phyloP scores from a whole-genome alignment of 176 grass and related monocot species.

The Tillandsia fasciculata region DNA sequence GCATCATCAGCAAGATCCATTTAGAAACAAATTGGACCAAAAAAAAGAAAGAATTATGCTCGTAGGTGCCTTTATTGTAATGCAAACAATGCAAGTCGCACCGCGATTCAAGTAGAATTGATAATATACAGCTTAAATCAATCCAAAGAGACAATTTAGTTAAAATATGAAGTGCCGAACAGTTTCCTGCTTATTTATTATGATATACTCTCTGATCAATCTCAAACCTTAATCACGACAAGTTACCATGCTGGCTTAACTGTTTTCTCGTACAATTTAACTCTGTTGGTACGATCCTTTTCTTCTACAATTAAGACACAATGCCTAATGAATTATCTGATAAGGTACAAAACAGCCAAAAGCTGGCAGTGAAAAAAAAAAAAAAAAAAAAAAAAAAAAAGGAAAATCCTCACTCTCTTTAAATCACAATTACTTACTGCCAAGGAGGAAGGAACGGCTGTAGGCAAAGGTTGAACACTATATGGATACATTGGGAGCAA shows the following conservation, averaged over 20 bases:
- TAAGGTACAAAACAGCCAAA: not conserved
- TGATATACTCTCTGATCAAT: too few species aligned
- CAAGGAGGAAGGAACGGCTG: not conserved
- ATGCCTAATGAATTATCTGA: not conserved
- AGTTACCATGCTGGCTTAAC: not conserved
- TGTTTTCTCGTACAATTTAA: not conserved
- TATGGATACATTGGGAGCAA: slow-evolving; percentile 4
- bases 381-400: not conserved
- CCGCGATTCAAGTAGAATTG: too few species aligned
- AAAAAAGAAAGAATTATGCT: too few species aligned
- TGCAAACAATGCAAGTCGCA: too few species aligned
- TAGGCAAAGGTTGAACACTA: not conserved
- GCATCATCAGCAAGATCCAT: too few species aligned
- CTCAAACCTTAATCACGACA: not conserved
- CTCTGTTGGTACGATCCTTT: not conserved
- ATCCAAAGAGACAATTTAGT: too few species aligned
- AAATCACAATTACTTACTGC: slow-evolving; percentile 4
- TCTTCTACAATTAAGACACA: not conserved
- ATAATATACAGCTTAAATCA: too few species aligned
- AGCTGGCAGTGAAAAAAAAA: not conserved
- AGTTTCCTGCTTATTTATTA: too few species aligned
- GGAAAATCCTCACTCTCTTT: not conserved
- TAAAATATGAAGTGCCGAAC: too few species aligned
- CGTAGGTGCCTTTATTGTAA: too few species aligned
- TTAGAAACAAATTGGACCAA: too few species aligned